Percentiles rank a stretch among this genome's conserved stretches.
These are phyloP conservation scores for Phytophthora capsici DNA, from an alignment of 352 stramenopile genomes.

Conservation along the genomic window DNA sequence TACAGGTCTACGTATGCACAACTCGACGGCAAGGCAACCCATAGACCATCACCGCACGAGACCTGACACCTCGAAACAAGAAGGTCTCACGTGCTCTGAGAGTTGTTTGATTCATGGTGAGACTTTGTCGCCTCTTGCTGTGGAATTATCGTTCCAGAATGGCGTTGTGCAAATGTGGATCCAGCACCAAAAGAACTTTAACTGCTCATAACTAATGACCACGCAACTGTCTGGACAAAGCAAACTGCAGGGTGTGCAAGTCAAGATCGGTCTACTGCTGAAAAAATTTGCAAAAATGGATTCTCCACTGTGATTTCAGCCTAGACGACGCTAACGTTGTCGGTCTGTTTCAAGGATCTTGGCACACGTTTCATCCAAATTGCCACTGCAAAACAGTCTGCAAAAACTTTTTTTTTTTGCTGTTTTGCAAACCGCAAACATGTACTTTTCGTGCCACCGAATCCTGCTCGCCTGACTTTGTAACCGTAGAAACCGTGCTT, in stretches of 20 bases:
- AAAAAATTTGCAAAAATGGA: neutral
- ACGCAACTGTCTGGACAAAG: neutral
- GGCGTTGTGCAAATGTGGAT: neutral
- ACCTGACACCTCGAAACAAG: neutral
- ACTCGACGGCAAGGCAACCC: neutral
- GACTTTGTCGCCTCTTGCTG: too few species aligned
- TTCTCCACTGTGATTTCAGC: neutral
- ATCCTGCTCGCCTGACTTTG: conserved; percentile 1
- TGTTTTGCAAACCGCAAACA: too few species aligned
- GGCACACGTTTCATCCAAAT: neutral
- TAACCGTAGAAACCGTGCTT: conserved; percentile 23
- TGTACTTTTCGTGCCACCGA: neutral
- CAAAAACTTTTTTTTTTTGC: too few species aligned
- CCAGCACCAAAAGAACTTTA: neutral
- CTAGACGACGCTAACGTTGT: neutral
- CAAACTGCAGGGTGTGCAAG: neutral
- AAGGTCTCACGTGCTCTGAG: neutral
- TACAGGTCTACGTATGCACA: neutral
- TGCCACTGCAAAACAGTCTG: neutral
- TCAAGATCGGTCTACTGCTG: neutral
- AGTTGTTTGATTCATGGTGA: neutral
- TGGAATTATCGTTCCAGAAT: conserved; percentile 4
- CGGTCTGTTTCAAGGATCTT: neutral
- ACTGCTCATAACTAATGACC: neutral
- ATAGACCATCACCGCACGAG: neutral